Evolutionary conservation across 2,329 filamentous ascomycete genomes (phyloP), one percentile per base, ranked within the genome.

Genomic region (Dactylellina drechsleri): DNA sequence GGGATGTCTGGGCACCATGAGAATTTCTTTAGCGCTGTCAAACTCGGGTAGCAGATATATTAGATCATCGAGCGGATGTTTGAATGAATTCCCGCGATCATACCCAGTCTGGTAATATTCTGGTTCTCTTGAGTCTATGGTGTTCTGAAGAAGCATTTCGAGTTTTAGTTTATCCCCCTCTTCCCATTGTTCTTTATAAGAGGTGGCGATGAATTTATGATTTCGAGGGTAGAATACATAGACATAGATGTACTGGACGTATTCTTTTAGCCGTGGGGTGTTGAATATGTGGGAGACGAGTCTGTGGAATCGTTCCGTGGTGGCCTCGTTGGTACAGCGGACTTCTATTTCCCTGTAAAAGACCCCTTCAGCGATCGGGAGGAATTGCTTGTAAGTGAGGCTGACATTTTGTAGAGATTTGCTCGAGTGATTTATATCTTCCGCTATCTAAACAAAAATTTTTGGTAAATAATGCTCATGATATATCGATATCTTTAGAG

Each of bases 231-330:
- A 52, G 5, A 52, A 18, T 3, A 26, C 18, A 4, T 52, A 18
- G 6, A 52, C 20, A 52, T 52, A 52, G 47, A 52, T 13, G 5
- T 18, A 18, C 12, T 52, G 47, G 16, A 52, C 47, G 47, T 52
- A 52, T 52, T 8, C 20, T 13, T 52, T 52, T 23, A 52, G 18
- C 12, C 20, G 20, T 18, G 47, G 47, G 1, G 47, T 52, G 10
- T 13, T 23, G 12, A 16, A 52, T 52, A 52, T 52, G 15, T 18
- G 12, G 15, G 47, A 18, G 47, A 52, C 47, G 2, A 20, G 18
- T 23, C 18, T 52, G 6, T 18, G 2, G 18, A 52, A 52, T 18
- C 5, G 13, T 18, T 47, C 16, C 13, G 43, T 18, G 16, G 43
- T 47, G 13, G 13, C 5, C 13, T 52, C 12, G 16, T 52, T 52